Evolutionary conservation across 139 green algal genomes (phyloP), one percentile per base, ranked within the genome.

Genomic region (Chlorella vulgaris): DNA sequence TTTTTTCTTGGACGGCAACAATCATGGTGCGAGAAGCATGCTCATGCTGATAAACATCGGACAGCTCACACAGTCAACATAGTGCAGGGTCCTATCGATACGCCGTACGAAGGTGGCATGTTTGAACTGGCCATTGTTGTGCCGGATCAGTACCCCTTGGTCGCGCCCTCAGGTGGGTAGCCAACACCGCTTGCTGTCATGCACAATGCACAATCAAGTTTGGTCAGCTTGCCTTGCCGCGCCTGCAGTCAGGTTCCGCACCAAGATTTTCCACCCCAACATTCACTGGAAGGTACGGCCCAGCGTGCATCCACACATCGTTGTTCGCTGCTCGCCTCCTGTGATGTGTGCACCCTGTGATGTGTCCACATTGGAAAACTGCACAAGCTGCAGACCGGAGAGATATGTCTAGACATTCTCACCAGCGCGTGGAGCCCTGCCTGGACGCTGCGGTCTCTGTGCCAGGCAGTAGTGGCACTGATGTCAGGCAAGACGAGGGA

Each of bases 401-500:
- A 99, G 79, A 96, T 99, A 60, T 98, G 96, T 86, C 86, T 99
- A 29, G 96, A 98, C 84, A 98, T 99, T 74, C 61, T 99, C 24
- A 98, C 98, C 83, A 95, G 75, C 10, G 93, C 93, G 0, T 98
- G 96, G 96, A 97, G 90, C 79, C 96, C 96, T 4, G 96, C 96
- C 0, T 99, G 96, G 96, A 99, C 96, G 13, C 85, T 99, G 28
- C 74, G 51, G 29, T 92, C 89, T 7, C 91, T 98, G 35, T 99
- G 95, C 82, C 95, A 97, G 60, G 96, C 95, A 24, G 89, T 98
- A 0, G 74, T 96, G 68, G 92, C 95, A 15, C 89, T 99, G 19
- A 89, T 99, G 81, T 91, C 86, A 19, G 70, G 70, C 36, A 31
- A 47, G 70, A 1, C 7, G 26, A 38, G 28, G 13, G 31, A 40